Conservation (phyloP, 2,329 filamentous ascomycete genomes). For the Claviceps arundinis region DNA sequence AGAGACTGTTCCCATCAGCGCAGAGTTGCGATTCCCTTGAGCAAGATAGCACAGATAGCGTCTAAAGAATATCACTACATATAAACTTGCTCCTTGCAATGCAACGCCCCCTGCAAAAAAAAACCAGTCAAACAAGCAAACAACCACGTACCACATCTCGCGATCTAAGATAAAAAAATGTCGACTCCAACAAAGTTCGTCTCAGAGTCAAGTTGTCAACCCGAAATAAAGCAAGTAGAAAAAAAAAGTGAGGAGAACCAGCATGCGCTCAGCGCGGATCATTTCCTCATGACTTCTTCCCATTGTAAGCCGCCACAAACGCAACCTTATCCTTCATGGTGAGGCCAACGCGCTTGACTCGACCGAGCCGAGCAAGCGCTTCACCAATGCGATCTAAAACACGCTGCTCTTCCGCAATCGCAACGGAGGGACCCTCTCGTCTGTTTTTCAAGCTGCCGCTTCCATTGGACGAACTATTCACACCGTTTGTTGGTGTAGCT, state of each 20-base stretch:
- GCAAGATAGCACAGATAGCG: background rate
- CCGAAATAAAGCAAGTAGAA: background rate
- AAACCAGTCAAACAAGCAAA: background rate
- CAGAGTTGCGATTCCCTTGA: no score
- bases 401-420: constrained; percentile 46
- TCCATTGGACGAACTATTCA: constrained; percentile 11
- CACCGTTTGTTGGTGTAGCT: constrained; percentile 22
- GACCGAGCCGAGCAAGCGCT: constrained; percentile 69
- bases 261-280: background rate
- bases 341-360: constrained; percentile 79
- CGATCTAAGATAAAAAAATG: background rate
- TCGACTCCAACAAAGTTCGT: background rate
- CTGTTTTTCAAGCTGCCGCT: constrained; percentile 17
- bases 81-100: constrained; percentile 10
- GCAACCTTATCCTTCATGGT: constrained; percentile 70
- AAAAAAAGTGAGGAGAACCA: no score
- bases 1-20: no score
- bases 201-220: background rate
- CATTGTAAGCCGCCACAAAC: constrained; percentile 59
- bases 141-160: background rate
- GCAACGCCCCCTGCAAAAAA: constrained; percentile 6
- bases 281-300: constrained; percentile 20
- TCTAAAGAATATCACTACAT: background rate
- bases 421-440: constrained; percentile 11
- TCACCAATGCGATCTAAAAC: constrained; percentile 72